Base-by-base conservation (phyloP, 2,329 filamentous ascomycete species). In the Colletotrichum tanaceti region DNA sequence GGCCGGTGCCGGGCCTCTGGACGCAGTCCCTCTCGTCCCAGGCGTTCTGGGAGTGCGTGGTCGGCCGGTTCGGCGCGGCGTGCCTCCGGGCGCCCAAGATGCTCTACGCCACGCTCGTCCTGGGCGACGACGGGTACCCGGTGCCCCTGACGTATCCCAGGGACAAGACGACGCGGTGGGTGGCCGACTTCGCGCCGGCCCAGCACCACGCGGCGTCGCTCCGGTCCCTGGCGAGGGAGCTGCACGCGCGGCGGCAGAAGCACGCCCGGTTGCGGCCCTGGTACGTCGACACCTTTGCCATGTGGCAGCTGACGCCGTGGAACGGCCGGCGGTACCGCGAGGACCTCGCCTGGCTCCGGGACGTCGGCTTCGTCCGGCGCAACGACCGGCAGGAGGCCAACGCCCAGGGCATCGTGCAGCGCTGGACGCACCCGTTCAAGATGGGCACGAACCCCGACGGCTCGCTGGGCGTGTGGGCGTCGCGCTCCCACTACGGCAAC, bases 271-370 rank as follows among this genome's bases (percentile, higher is more conserved):
- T 53, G 13, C 59, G 70, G 4, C 64, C 65, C 13, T 66, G 65
- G 68, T 63, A 41, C 49, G 32, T n/a, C 5, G 59, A 64, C 49
- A 24, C 43, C 9, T 64, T 35, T 24, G 50, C 52, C 4, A 64
- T 68, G 65, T 71, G 60, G 62, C 62, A 57, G 52, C 35, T 58
- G 28, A 70, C 67, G 16, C 69, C 70, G 2, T 71, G 43, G 41
- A 47, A 46, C n/a, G 41, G 10, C 11, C 28, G 35, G 10, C 16
- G n/a, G 11, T 54, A 47, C n/a, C 54, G 62, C 4, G 13, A 22
- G 10, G 14, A 41, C 3, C 38, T 57, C 4, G 10, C 50, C 16
- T 6, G 35, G 7, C 43, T 52, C 4, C 35, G 6, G 0, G 46
- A 35, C 5, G 11, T 57, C 1, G 24, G 39, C 18, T 32, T 62